Evolutionary conservation across 2,329 filamentous ascomycete genomes (phyloP), one percentile per base, ranked within the genome.

Genomic region (Penicillium nordicum): DNA sequence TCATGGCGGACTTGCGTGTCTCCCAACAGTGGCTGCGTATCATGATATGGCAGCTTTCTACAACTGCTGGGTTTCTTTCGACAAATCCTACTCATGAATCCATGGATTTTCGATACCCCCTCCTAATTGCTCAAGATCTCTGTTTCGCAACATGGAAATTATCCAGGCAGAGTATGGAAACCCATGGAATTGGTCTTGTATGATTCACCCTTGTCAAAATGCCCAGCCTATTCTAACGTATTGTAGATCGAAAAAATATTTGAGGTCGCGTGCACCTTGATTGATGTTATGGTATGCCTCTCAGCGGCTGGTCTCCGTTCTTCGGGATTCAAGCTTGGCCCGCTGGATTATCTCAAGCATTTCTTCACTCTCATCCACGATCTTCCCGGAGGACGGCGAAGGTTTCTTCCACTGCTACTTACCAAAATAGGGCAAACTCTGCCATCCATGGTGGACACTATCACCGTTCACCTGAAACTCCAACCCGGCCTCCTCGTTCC

Each of bases 331-430:
- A 79, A 82, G 23, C 72, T 83, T 37, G 85, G 87, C 0, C 89
- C 90, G 3, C 85, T 85, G 36, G 88, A 93, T 66, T 86, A 90
- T 67, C 82, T 95, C 5, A 84, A 84, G 58, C 82, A 88, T 57
- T 81, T 92, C 30, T 76, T 89, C 40, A 84, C 82, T 57, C 80
- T 91, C 9, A 79, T 92, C 2, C 85, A 86, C 2, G 79, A 84
- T 9, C 80, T 94, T 18, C 88, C 89, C n/a, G 87, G 84, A 55
- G 89, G 89, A 7, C 83, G 92, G 55, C 83, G 88, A 59, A 87
- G 88, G 50, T 94, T 91, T 69, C 78, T 93, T 14, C 90, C 90
- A 3, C 80, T 95, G 0, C 80, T 96, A 1, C 75, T 94, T 53
- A 83, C 82, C 70, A 94, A 93, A 75, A 82, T 93, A 38, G 82